Evolutionary conservation across 2,329 filamentous ascomycete species (phyloP), one percentile per base, ranked within the genome.

Genomic region (Xylariaceae sp.): DNA sequence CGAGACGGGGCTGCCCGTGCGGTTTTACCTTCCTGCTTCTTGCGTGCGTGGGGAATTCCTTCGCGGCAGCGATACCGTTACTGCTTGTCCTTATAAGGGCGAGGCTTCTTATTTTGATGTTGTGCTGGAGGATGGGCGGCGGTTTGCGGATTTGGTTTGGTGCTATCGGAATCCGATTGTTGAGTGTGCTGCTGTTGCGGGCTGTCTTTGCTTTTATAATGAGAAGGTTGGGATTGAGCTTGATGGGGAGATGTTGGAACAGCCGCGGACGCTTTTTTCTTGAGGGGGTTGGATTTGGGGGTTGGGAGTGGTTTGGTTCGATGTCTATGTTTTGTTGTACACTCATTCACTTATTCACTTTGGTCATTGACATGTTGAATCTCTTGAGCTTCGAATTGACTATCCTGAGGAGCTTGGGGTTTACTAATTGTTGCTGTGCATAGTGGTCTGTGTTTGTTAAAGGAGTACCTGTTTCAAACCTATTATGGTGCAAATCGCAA

Each of bases 31-130:
- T 2, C 78, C 83, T 0, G 68, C 77, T 0, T 78, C 78, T 0
- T 68, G 74, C 2, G 72, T 85, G 1, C 74, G 78, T 37, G 68
- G 67, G 37, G 61, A 67, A 2, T 59, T 75, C 6, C 68, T 86
- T 9, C 67, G 68, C 0, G 72, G 73, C 6, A 86, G 81, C 59
- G 64, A 70, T 1, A 80, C 78, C 0, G 67, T 65, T n/a, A 84
- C 81, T 0, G 69, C 72, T 49, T 88, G 85, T 66, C 85, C 85
- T 2, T 88, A 88, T 61, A 88, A 88, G 64, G 85, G 85, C 1
- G 75, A 79, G 50, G 84, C 84, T 0, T 74, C 80, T 51, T 88
- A 86, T 55, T 86, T 85, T 58, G 61, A 81, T 51, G 69, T 86
- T 0, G 72, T 75, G 0, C 59, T 84, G 0, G 67, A 73, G 4